Conservation (phyloP, 2,329 filamentous ascomycete species). For the Exophiala phaeomuriformis region DNA sequence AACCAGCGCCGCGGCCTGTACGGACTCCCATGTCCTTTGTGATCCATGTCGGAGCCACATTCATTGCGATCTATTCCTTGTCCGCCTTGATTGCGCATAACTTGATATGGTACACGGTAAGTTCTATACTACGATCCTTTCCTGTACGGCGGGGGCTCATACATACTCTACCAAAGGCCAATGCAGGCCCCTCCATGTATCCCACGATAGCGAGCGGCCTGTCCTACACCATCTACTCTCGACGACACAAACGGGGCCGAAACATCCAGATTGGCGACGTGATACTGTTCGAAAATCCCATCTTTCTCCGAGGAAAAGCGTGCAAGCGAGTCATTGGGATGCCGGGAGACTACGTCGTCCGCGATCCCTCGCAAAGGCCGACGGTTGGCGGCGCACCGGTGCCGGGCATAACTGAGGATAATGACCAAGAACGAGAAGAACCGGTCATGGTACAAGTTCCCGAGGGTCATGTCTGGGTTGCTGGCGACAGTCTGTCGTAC, state of each 20-base stretch:
- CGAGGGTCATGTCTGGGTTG: conserved; percentile 82
- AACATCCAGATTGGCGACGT: conserved; percentile 71
- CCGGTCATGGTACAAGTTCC: conserved; percentile 56
- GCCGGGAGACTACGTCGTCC: conserved; percentile 53
- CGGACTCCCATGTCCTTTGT: background rate
- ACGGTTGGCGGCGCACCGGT: conserved; percentile 19
- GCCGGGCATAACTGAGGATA: conserved; percentile 15
- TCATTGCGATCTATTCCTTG: conserved; percentile 11
- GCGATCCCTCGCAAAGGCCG: conserved; percentile 31
- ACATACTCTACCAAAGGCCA: conserved; percentile 5
- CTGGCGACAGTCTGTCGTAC: conserved; percentile 76
- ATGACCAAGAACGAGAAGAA: conserved; percentile 25
- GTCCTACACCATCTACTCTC: conserved; percentile 57
- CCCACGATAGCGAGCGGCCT: conserved; percentile 70
- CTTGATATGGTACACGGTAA: conserved; percentile 7
- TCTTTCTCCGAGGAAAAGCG: conserved; percentile 52
- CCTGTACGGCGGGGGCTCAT: background rate
- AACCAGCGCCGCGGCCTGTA: background rate
- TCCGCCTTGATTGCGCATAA: conserved; percentile 10
- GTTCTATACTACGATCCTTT: background rate
- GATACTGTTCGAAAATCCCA: conserved; percentile 69
- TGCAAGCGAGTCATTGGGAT: conserved; percentile 75
- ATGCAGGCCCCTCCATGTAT: conserved; percentile 72
- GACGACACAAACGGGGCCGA: conserved; percentile 61
- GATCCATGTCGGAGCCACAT: conserved; percentile 2